Base-by-base conservation (phyloP, 768 basidiomycete species). In the Pleurotus ostreatus region DNA sequence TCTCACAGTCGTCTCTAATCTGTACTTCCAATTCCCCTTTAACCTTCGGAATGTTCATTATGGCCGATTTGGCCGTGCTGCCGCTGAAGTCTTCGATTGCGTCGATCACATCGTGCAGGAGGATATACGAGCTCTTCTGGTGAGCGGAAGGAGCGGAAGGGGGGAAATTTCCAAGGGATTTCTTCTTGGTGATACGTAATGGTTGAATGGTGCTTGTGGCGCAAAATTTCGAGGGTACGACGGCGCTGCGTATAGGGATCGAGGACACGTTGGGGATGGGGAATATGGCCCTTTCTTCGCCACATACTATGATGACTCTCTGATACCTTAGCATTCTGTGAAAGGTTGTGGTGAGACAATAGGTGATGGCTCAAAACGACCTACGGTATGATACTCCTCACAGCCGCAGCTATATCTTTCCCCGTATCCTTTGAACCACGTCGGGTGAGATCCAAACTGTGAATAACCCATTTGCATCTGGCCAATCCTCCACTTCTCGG, bases 101-200 rank as follows among this genome's bases (percentile, higher is more conserved):
- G 15, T 26, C 13, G 23, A 49, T 49, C 15, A 20, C 37, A 18
- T 53, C 38, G 38, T 41, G 41, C n/a, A 39, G 30, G 30, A 34
- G 30, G 30, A 8, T 34, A 34, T 34, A 9, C 11, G 30, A 11
- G 30, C 30, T 34, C 9, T 34, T 34, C 30, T 34, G 30, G 8
- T 11, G 9, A 34, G 30, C 8, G 30, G 8, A 34, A 34, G 30
- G 30, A 34, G 30, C 9, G 30, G 30, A 34, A 34, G 30, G 30
- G 11, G 30, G 30, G 30, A 2, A 9, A 34, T 34, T 34, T 8
- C 1, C 30, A 3, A 11, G 30, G 11, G 30, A 34, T 11, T 37
- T 37, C 22, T 53, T 53, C 51, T 53, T 53, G n/a, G 30, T 53
- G 38, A 53, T 53, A 25, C 51, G 51, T 16, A 53, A 41, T n/a